Evolutionary conservation across 108 stramenopile species (phyloP).

Genomic region (Licmophora abbreviata): DNA sequence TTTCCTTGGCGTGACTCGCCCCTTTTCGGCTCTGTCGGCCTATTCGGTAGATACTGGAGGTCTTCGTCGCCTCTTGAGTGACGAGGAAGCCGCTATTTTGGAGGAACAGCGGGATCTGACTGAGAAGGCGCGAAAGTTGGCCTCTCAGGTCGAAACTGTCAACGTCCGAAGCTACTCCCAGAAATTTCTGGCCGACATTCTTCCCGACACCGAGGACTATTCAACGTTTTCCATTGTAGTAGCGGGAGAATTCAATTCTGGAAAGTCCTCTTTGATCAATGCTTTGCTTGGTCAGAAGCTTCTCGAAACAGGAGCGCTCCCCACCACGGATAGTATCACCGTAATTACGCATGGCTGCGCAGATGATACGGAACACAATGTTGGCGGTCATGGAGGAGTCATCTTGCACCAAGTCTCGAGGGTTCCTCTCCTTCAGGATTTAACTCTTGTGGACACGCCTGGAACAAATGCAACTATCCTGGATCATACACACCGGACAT

Average conservation of each 20-base stretch:
- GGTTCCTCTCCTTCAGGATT: slow-evolving; percentile 51
- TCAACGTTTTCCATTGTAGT: slow-evolving; percentile 64
- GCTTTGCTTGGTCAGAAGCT: slow-evolving; percentile 69
- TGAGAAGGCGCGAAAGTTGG: slow-evolving; percentile 29
- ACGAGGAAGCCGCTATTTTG: slow-evolving; percentile 47
- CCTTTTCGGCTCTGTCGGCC: no score
- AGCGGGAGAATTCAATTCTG: slow-evolving; percentile 83
- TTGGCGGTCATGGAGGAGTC: slow-evolving; percentile 19
- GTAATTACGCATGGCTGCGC: slow-evolving; percentile 26
- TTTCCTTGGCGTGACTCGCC: no score
- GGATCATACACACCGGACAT: slow-evolving; percentile 64
- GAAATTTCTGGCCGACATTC: slow-evolving; percentile 2
- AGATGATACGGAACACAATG: background rate
- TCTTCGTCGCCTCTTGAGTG: slow-evolving; percentile 44
- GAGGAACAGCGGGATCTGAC: slow-evolving; percentile 43
- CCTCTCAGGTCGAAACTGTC: slow-evolving; percentile 37
- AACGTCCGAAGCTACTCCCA: slow-evolving; percentile 13
- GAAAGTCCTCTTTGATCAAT: slow-evolving; percentile 83
- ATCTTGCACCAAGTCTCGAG: slow-evolving; percentile 22
- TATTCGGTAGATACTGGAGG: slow-evolving; percentile 20
- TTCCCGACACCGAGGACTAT: slow-evolving; percentile 1
- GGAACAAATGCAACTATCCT: slow-evolving; percentile 75
- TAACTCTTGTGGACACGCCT: slow-evolving; percentile 78
- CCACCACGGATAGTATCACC: slow-evolving; percentile 73
- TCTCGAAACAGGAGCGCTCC: slow-evolving; percentile 67